phyloP scores from a whole-genome alignment of 1,284 basidiomycete species.

The Fistulinella cinereoalba region DNA sequence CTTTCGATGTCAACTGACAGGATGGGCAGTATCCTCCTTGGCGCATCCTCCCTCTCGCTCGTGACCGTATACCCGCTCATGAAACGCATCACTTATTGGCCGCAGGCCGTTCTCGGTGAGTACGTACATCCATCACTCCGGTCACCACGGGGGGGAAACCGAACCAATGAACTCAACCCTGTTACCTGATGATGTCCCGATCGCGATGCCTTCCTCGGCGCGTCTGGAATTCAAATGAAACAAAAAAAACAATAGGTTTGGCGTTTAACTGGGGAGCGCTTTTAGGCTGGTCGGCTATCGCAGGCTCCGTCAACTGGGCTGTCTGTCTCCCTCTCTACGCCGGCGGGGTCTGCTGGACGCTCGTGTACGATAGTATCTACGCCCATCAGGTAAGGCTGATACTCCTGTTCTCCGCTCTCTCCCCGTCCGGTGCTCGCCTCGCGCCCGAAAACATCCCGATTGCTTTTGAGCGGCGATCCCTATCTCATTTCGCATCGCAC shows the following conservation, averaged over 20 bases:
- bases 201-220: background rate
- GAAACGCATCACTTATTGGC: constrained; percentile 98
- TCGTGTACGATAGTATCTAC: constrained; percentile 98
- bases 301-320: constrained; percentile 78
- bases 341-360: constrained; percentile 89
- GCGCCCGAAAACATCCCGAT: background rate
- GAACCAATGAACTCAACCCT: no score
- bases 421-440: no score
- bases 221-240: no score
- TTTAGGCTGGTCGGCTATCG: constrained; percentile 94
- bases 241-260: constrained; percentile 53
- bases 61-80: constrained; percentile 94
- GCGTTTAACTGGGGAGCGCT: constrained; percentile 98
- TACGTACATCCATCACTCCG: background rate
- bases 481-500: no score
- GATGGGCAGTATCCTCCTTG: constrained; percentile 86
- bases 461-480: no score
- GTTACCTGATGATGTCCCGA: background rate
- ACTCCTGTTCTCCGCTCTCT: background rate
- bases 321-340: constrained; percentile 88
- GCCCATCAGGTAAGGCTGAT: constrained; percentile 85
- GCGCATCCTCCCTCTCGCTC: constrained; percentile 85
- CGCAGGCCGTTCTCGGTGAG: constrained; percentile 87
- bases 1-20: no score
- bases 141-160: no score